Evolutionary conservation across 352 stramenopile species (phyloP).

Genomic region (Phytophthora sojae): DNA sequence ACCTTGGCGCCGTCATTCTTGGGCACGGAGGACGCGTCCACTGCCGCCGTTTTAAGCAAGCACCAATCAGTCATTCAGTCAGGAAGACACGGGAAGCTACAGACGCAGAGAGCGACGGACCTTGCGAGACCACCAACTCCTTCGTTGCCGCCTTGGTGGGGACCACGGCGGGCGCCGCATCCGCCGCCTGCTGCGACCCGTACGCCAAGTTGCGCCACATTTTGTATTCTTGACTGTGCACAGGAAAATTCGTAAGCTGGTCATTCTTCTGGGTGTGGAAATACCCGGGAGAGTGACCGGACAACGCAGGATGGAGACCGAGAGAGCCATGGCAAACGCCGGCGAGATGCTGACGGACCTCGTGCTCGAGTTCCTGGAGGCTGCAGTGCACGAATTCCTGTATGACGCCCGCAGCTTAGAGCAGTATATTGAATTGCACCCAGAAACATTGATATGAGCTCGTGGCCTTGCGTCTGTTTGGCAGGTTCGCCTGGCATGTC

Average conservation of each 20-base stretch:
- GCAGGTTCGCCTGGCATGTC: conserved; percentile 60
- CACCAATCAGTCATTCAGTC: not conserved
- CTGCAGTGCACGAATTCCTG: conserved; percentile 80
- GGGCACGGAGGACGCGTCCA: conserved; percentile 79
- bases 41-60: conserved; percentile 31
- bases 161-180: conserved; percentile 67
- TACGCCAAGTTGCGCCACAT: conserved; percentile 87
- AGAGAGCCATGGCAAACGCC: conserved; percentile 19
- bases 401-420: conserved; percentile 27
- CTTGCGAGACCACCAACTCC: conserved; percentile 71
- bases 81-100: not conserved
- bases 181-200: conserved; percentile 76
- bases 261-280: not conserved
- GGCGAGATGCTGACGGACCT: conserved; percentile 57
- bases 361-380: conserved; percentile 83
- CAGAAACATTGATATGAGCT: conserved; percentile 2
- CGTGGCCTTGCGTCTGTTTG: conserved; percentile 9
- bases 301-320: conserved; percentile 29
- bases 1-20: conserved; percentile 89
- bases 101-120: conserved; percentile 26
- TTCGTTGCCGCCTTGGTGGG: conserved; percentile 61
- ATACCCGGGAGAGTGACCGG: not conserved
- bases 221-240: conserved; percentile 5
- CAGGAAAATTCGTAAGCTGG: not conserved
- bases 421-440: not conserved